Evolutionary conservation across 2,329 filamentous ascomycete species (phyloP).

Genomic region (Cercospora nicotianae): DNA sequence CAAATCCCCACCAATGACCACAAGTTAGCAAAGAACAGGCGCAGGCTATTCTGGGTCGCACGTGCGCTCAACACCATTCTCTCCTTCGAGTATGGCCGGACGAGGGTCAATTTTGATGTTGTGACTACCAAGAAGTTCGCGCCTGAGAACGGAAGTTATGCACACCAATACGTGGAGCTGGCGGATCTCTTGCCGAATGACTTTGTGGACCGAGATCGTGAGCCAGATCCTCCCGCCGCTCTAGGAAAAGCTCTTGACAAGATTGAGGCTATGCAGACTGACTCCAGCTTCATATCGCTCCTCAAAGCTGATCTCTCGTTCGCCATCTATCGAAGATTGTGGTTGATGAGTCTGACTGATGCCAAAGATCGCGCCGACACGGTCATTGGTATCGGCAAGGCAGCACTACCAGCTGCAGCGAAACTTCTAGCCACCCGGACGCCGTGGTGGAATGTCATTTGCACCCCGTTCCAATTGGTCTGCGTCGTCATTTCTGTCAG

Average conservation of each 20-base stretch:
- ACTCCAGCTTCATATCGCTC: constrained; percentile 45
- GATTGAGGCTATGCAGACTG: constrained; percentile 36
- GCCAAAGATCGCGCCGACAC: constrained; percentile 42
- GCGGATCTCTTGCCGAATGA: constrained; percentile 39
- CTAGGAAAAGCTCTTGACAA: constrained; percentile 36
- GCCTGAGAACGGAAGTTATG: constrained; percentile 32
- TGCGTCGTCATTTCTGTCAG: constrained; percentile 46
- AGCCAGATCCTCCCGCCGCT: constrained; percentile 40
- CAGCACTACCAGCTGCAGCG: constrained; percentile 40
- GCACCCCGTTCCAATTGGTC: constrained; percentile 46
- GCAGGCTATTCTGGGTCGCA: constrained; percentile 50
- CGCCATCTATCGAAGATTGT: constrained; percentile 49
- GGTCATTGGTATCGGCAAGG: constrained; percentile 40
- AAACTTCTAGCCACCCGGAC: constrained; percentile 39
- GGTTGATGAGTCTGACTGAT: constrained; percentile 42
- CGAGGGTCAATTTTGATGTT: constrained; percentile 52
- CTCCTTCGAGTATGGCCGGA: constrained; percentile 59
- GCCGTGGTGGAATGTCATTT: constrained; percentile 49
- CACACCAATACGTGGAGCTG: constrained; percentile 38
- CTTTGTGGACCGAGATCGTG: constrained; percentile 38
- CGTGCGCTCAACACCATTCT: constrained; percentile 60
- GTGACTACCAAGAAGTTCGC: constrained; percentile 42
- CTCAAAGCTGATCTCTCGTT: constrained; percentile 55
- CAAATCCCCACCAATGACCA: constrained; percentile 33
- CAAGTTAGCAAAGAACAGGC: constrained; percentile 34